phyloP scores from a whole-genome alignment of 371 early-diverging fungal genomes.

The Lichtheimia ramosa region DNA sequence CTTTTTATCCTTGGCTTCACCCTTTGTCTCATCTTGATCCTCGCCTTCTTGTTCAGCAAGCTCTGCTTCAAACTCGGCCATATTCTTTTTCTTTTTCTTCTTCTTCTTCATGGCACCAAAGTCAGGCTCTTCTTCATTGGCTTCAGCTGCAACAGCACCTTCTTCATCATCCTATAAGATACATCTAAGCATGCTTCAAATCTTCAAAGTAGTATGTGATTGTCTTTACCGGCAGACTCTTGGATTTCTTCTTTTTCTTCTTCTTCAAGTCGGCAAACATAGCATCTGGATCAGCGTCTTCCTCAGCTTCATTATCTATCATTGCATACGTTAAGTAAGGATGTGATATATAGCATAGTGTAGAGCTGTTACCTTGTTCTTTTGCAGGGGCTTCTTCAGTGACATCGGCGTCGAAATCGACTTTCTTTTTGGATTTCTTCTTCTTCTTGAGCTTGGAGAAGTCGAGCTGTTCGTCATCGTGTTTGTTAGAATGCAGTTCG shows the following conservation, averaged over 20 bases:
- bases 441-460: constrained; percentile 55
- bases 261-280: constrained; percentile 86
- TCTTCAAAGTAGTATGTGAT: neutral
- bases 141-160: constrained; percentile 40
- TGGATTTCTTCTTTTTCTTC: constrained; percentile 89
- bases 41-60: constrained; percentile 73
- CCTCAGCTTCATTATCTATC: neutral
- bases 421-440: constrained; percentile 58
- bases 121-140: constrained; percentile 64
- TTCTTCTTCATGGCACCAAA: constrained; percentile 85
- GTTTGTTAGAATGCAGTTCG: neutral
- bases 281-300: constrained; percentile 58
- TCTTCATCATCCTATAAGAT: constrained; percentile 43
- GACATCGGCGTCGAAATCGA: constrained; percentile 45
- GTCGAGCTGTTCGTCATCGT: constrained; percentile 28
- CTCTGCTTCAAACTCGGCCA: constrained; percentile 83
- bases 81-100: constrained; percentile 92
- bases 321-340: neutral
- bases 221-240: constrained; percentile 47
- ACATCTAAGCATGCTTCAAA: neutral
- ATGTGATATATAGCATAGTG: neutral
- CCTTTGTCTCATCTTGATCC: constrained; percentile 64
- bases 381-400: constrained; percentile 13
- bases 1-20: constrained; percentile 25
- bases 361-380: neutral